Evolutionary conservation across 1,139 yeast genomes (phyloP).

Genomic region (Hemisphaericaspora subhashii): DNA sequence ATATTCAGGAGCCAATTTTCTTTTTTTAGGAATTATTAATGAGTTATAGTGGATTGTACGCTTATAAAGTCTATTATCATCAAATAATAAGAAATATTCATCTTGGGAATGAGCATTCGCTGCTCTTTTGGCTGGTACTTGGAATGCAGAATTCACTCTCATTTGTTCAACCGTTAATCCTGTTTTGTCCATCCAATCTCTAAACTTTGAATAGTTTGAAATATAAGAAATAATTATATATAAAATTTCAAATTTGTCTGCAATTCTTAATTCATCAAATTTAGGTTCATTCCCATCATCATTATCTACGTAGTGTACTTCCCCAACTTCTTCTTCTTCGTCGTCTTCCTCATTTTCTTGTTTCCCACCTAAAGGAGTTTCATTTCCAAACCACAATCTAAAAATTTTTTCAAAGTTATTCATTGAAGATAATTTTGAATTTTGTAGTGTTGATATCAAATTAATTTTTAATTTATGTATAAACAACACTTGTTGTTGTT

Average conservation of each 20-base stretch:
- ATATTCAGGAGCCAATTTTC: conserved; percentile 33
- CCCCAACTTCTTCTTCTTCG: conserved; percentile 10
- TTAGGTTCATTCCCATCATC: conserved; percentile 17
- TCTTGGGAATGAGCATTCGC: conserved; percentile 15
- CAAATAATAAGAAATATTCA: conserved; percentile 45
- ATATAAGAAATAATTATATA: conserved; percentile 42
- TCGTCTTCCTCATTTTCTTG: conserved; percentile 23
- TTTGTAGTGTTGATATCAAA: conserved; percentile 36
- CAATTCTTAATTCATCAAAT: conserved; percentile 40
- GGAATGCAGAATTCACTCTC: conserved; percentile 25
- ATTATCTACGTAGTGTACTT: background rate
- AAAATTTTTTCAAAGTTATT: conserved; percentile 49
- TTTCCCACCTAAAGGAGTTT: conserved; percentile 37
- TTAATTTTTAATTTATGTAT: conserved; percentile 42
- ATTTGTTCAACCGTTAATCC: conserved; percentile 32
- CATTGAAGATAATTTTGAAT: conserved; percentile 27
- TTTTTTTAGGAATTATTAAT: conserved; percentile 41
- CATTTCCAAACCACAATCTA: conserved; percentile 42
- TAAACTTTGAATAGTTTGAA: conserved; percentile 36
- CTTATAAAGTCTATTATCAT: conserved; percentile 44
- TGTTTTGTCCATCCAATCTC: conserved; percentile 44
- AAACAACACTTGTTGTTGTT: conserved; percentile 23
- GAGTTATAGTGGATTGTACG: conserved; percentile 33
- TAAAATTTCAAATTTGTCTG: conserved; percentile 48
- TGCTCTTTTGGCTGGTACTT: conserved; percentile 12